Conservation (phyloP, 148 eudicot genomes). For the Rhododendron simsii region DNA sequence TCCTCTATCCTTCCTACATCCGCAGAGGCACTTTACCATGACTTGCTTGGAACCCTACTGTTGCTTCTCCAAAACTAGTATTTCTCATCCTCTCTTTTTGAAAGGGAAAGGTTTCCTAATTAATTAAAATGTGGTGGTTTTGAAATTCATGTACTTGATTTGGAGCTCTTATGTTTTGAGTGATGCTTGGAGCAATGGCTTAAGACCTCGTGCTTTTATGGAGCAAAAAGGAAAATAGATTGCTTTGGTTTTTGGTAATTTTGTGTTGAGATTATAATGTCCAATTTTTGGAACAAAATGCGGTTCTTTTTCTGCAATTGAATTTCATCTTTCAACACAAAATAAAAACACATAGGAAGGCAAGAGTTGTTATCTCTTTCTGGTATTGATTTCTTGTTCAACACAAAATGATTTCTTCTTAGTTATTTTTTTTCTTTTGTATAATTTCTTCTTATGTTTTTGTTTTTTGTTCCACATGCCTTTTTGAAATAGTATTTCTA, state of each 20-base stretch:
- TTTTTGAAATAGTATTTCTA: background rate
- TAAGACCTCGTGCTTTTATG: background rate
- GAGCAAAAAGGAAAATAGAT: background rate
- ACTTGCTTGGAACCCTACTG: background rate
- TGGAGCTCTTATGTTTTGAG: background rate
- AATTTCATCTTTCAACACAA: background rate
- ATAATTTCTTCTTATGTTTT: background rate
- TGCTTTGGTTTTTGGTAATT: background rate
- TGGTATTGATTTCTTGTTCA: background rate
- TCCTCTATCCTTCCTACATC: too few relatives aligned
- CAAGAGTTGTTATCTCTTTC: background rate
- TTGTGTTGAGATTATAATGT: background rate
- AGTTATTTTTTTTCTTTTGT: background rate
- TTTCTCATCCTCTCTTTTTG: background rate
- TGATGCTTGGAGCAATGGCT: background rate
- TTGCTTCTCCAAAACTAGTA: background rate
- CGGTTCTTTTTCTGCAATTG: background rate
- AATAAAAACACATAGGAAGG: background rate
- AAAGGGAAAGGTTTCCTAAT: background rate
- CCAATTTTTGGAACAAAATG: background rate
- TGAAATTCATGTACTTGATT: background rate
- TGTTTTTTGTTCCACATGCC: background rate
- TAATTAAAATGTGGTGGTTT: background rate
- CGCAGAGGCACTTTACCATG: background rate
- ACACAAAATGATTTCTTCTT: too few relatives aligned